Conservation (phyloP, 352 stramenopile species). For the Phytophthora boehmeriae region DNA sequence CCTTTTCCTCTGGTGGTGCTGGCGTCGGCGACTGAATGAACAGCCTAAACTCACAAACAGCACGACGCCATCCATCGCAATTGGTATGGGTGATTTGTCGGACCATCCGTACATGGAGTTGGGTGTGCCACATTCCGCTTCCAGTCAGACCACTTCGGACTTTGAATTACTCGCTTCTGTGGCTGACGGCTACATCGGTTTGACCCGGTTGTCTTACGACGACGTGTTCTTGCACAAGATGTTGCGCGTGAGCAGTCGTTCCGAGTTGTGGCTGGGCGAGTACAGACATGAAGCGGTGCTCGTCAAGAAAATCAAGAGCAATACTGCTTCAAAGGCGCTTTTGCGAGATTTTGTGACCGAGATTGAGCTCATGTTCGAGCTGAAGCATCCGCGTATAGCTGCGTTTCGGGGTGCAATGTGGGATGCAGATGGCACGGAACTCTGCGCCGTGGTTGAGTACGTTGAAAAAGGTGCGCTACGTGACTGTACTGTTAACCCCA, state of each 20-base stretch:
- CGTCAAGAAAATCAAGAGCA: slow-evolving; percentile 86
- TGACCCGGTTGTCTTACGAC: slow-evolving; percentile 71
- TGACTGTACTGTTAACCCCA: slow-evolving; percentile 49
- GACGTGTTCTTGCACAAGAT: slow-evolving; percentile 77
- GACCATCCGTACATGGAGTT: slow-evolving; percentile 70
- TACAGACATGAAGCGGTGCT: slow-evolving; percentile 68
- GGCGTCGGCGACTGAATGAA: slow-evolving; percentile 42
- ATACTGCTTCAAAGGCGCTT: slow-evolving; percentile 62
- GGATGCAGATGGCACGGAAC: slow-evolving; percentile 69
- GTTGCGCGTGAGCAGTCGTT: slow-evolving; percentile 72
- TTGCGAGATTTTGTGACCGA: slow-evolving; percentile 83
- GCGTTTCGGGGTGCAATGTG: slow-evolving; percentile 78
- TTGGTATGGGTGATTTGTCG: slow-evolving; percentile 62
- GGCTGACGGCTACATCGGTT: slow-evolving; percentile 67
- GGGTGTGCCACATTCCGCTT: slow-evolving; percentile 39
- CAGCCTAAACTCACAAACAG: slow-evolving; percentile 56
- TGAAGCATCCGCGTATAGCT: slow-evolving; percentile 70
- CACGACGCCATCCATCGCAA: slow-evolving; percentile 51
- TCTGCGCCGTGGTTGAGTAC: slow-evolving; percentile 78
- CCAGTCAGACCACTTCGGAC: slow-evolving; percentile 75
- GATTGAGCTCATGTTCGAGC: slow-evolving; percentile 76
- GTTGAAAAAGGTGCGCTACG: slow-evolving; percentile 70
- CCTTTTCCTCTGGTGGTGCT: slow-evolving; percentile 48
- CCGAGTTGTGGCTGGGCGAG: slow-evolving; percentile 78
- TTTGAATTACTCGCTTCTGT: slow-evolving; percentile 75